Base-by-base conservation (phyloP, 179 eudicot species). In the Vitellaria paradoxa region DNA sequence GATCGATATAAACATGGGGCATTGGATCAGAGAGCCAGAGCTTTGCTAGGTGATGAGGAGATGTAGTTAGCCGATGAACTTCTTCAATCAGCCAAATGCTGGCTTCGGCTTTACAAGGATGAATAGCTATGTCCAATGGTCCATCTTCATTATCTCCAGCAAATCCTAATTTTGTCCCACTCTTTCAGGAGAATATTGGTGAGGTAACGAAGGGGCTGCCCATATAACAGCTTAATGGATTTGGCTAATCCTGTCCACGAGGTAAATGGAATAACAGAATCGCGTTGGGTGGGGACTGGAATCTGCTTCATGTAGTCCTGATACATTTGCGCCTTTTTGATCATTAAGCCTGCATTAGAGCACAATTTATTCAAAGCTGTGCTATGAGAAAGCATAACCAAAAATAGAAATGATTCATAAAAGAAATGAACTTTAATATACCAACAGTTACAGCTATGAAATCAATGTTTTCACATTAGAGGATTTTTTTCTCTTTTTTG, bases 201-300 rank as follows among this genome's bases (percentile, higher is more conserved):
- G 73, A 94, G 96, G 76, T 94, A 94, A 83, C 91, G 96, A 17
- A 94, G 84, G 6, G 98, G 97, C 65, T 94, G 97, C 47, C 81
- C 86, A 42, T 94, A 94, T 68, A 92, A 55, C 63, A 81, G 77
- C 87, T 94, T 94, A 2, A 90, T 76, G 5, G 98, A 93, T 75
- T 73, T 81, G 74, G 84, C 94, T 52, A 93, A 77, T 75, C 87
- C 94, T 42, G 72, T 82, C 97, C 97, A 94, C 9, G 97, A 87
- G 73, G 75, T 86, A 70, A 82, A 93, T 12, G 91, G 93, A 62
- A 93, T 84, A 52, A 86, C 64, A 6, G 95, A 88, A 75, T 88
- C 95, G 7, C 91, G 89, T 0, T 68, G 72, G 55, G 66, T 68
- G 69, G 97, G 98, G 72, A 91, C 72, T 9, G 89, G 90, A 73